Evolutionary conservation across 1,139 yeast species (phyloP).

Genomic region (Debaryomyces coudertii): DNA sequence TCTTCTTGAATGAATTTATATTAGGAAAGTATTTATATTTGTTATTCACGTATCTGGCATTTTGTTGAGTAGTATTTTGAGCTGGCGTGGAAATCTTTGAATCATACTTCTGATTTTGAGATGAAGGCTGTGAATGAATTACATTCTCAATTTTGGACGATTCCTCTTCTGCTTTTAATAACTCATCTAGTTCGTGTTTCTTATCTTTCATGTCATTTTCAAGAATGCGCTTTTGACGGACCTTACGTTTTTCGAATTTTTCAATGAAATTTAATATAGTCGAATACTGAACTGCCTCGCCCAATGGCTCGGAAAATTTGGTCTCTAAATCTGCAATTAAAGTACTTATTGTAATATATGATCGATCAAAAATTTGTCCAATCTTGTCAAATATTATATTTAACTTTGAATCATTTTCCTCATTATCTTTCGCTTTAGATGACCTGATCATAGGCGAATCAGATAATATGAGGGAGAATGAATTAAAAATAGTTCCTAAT

Average conservation of each 20-base stretch:
- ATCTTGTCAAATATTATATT: conserved; percentile 58
- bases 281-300: conserved; percentile 80
- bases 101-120: conserved; percentile 35
- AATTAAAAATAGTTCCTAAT: conserved; percentile 70
- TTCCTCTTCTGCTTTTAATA: conserved; percentile 46
- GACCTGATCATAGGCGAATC: conserved; percentile 32
- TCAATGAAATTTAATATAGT: conserved; percentile 66
- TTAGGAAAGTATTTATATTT: conserved; percentile 31
- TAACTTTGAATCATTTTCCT: conserved; percentile 40
- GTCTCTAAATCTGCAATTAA: conserved; percentile 72
- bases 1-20: conserved; percentile 47
- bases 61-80: background rate
- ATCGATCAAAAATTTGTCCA: conserved; percentile 80
- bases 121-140: conserved; percentile 28
- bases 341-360: conserved; percentile 65
- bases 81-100: conserved; percentile 22
- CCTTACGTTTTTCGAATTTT: conserved; percentile 70
- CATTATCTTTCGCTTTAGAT: conserved; percentile 19
- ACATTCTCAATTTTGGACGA: conserved; percentile 40
- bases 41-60: background rate
- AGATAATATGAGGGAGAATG: conserved; percentile 68
- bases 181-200: conserved; percentile 43
- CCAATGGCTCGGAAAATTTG: conserved; percentile 79
- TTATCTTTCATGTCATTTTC: conserved; percentile 56
- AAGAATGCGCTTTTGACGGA: conserved; percentile 65